These are phyloP conservation scores for Axilococcus clingmanii DNA, from an alignment of 139 green algal genomes.

Conservation along the genomic window DNA sequence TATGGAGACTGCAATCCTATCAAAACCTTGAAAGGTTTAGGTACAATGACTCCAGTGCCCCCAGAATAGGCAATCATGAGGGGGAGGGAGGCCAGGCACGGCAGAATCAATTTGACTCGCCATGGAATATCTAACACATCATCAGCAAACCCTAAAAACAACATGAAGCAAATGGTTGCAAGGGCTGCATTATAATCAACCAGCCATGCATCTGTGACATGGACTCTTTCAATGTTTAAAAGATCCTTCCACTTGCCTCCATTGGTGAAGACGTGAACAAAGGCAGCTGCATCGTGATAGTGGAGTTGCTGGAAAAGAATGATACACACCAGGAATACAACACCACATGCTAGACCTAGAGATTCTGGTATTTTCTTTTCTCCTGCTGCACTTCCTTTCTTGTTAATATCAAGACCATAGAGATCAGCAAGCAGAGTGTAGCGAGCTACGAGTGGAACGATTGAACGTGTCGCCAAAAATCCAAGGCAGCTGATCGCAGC, in stretches of 20 bases:
- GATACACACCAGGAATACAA: conserved; percentile 84
- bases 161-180: conserved; percentile 94
- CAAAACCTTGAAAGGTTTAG: conserved; percentile 51
- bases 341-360: conserved; percentile 74
- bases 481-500: conserved; percentile 41
- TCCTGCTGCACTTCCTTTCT: conserved; percentile 60
- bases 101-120: conserved; percentile 91
- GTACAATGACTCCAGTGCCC: conserved; percentile 64
- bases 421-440: conserved; percentile 45
- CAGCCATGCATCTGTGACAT: conserved; percentile 61
- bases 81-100: conserved; percentile 76
- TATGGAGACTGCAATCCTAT: conserved; percentile 28
- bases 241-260: conserved; percentile 3
- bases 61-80: conserved; percentile 86
- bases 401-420: conserved; percentile 84
- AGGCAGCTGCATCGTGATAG: conserved; percentile 58
- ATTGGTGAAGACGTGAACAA: conserved; percentile 27
- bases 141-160: conserved; percentile 97
- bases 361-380: conserved; percentile 80
- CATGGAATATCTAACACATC: conserved; percentile 98
- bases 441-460: conserved; percentile 51
- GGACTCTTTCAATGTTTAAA: not conserved
- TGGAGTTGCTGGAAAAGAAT: conserved; percentile 89
- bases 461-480: conserved; percentile 47
- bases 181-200: conserved; percentile 98